Evolutionary conservation across 2,329 filamentous ascomycete species (phyloP).

Genomic region (Fusarium algeriense): DNA sequence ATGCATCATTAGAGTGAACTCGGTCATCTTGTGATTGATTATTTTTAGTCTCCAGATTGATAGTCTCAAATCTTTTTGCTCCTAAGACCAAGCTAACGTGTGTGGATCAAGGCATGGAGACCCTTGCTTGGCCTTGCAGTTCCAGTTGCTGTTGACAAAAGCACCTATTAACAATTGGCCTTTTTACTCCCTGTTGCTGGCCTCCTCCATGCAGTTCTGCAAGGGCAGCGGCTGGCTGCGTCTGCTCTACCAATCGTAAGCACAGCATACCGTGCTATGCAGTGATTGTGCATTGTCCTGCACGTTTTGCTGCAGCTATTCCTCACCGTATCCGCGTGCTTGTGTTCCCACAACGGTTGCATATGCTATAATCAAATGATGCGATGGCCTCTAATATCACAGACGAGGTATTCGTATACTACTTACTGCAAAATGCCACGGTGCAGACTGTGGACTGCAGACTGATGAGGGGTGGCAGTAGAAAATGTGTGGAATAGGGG

Average conservation of each 20-base stretch:
- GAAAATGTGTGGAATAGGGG: constrained; percentile 40
- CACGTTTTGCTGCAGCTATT: constrained; percentile 26
- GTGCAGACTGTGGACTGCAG: constrained; percentile 1
- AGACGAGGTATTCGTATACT: constrained; percentile 6
- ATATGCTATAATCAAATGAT: constrained; percentile 6
- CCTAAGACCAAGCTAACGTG: background rate
- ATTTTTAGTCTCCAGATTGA: no score
- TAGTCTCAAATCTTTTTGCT: no score
- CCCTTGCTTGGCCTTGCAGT: constrained; percentile 22
- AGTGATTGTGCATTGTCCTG: constrained; percentile 36
- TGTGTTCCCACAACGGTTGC: constrained; percentile 27
- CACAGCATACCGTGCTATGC: constrained; percentile 34
- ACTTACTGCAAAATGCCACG: background rate
- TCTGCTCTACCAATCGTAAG: constrained; percentile 43
- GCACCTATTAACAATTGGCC: constrained; percentile 25
- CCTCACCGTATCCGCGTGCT: constrained; percentile 34
- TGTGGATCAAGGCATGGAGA: constrained; percentile 20
- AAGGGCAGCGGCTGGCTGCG: constrained; percentile 47
- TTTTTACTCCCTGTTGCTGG: constrained; percentile 21
- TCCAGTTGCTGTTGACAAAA: constrained; percentile 12
- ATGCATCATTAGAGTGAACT: no score
- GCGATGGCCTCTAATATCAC: constrained; percentile 20
- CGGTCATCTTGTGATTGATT: no score
- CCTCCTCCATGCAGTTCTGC: constrained; percentile 36
- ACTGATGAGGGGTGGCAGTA: constrained; percentile 23